Conservation (phyloP, 164 flowering plant species). For the Tetrastigma voinierianum region DNA sequence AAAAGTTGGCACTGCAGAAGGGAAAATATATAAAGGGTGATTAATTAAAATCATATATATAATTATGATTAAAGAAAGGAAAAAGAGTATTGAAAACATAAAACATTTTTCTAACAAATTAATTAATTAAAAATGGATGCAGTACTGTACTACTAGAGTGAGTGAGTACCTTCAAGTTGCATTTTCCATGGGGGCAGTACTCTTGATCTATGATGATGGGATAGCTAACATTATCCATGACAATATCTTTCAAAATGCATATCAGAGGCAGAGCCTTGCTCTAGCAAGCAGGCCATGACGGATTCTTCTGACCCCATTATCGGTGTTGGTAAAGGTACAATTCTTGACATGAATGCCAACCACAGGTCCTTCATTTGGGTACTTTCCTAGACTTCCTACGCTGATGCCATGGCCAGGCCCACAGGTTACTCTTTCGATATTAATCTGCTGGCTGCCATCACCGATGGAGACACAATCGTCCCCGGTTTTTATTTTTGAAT, state of each 20-base stretch:
- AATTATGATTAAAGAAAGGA: no score
- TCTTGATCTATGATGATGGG: constrained; percentile 31
- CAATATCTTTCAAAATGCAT: constrained; percentile 15
- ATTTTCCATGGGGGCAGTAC: constrained; percentile 21
- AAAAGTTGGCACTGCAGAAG: no score
- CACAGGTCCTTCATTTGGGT: constrained; percentile 12
- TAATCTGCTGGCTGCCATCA: neutral
- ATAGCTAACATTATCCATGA: constrained; percentile 17
- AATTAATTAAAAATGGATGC: no score
- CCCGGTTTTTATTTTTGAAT: constrained; percentile 29
- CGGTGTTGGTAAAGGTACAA: constrained; percentile 6
- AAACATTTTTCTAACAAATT: no score
- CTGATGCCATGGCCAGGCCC: constrained; percentile 30
- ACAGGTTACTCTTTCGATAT: constrained; percentile 6
- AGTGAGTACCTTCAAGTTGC: constrained; percentile 12
- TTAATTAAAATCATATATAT: no score
- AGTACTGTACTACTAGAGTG: no score
- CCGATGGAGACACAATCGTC: constrained; percentile 43
- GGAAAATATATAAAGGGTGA: no score
- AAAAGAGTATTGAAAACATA: no score
- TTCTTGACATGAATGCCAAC: constrained; percentile 11
- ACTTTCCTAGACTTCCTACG: constrained; percentile 24
- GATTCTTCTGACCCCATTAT: constrained; percentile 27
- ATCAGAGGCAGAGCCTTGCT: neutral
- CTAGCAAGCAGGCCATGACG: constrained; percentile 12